These are phyloP conservation scores for Scleroderma bovista DNA, from an alignment of 768 basidiomycete species.

Conservation along the genomic window DNA sequence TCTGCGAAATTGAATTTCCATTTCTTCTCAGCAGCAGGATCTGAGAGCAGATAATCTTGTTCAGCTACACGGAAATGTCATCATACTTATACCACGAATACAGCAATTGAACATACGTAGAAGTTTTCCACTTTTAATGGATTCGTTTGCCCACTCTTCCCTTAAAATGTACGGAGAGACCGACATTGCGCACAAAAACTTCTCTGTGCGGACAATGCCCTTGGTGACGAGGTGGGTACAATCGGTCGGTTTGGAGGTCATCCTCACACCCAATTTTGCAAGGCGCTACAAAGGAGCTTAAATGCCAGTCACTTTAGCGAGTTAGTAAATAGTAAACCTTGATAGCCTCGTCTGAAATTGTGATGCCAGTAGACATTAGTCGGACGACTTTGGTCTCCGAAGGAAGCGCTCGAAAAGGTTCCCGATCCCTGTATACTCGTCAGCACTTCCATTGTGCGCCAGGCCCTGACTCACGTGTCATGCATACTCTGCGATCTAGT, in stretches of 20 bases:
- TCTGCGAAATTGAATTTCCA: constrained; percentile 60
- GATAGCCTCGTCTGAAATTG: constrained; percentile 48
- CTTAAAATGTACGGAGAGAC: constrained; percentile 56
- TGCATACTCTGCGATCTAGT: constrained; percentile 1
- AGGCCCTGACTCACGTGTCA: background rate
- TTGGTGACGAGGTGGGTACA: constrained; percentile 78
- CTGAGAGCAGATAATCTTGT: constrained; percentile 50
- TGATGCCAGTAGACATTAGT: constrained; percentile 66
- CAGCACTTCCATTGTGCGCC: background rate
- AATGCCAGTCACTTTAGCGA: background rate
- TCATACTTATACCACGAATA: background rate
- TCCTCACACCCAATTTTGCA: constrained; percentile 58
- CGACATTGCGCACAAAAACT: constrained; percentile 76
- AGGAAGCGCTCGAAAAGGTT: background rate
- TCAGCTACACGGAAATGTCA: constrained; percentile 45
- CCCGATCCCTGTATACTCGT: background rate
- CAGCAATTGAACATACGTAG: constrained; percentile 47
- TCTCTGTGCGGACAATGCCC: constrained; percentile 75
- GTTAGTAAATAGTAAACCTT: constrained; percentile 38
- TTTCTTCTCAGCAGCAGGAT: constrained; percentile 58
- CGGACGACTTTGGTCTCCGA: constrained; percentile 29
- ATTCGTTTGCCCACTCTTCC: constrained; percentile 63
- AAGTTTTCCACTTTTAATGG: constrained; percentile 48
- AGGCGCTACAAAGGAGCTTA: constrained; percentile 41
- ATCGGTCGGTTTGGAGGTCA: constrained; percentile 53